These are phyloP conservation scores for Lecanoromycetidae sp. DNA, from an alignment of 2,329 filamentous ascomycete genomes.

Conservation along the genomic window DNA sequence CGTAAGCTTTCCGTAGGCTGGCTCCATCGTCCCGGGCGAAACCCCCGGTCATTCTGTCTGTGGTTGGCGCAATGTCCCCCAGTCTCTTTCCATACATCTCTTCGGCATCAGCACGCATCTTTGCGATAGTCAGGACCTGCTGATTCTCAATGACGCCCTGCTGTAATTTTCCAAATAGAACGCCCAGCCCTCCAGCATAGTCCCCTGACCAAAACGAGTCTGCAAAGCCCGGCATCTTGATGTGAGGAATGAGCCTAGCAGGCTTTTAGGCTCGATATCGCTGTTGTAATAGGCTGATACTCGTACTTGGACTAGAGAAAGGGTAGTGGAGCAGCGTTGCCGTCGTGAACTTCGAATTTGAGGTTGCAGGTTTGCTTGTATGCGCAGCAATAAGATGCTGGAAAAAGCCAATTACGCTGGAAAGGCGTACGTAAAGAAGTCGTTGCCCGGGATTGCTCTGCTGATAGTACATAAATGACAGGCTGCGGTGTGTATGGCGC, in stretches of 20 bases:
- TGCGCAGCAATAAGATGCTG: not conserved
- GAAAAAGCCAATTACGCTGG: no score
- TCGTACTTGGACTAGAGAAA: not conserved
- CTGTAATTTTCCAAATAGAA: constrained; percentile 91
- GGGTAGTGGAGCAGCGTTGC: not conserved
- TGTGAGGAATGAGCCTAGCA: no score
- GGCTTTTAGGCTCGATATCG: not conserved
- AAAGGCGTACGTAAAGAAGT: no score
- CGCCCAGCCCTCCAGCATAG: constrained; percentile 90
- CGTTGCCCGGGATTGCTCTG: no score
- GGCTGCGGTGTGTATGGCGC: no score
- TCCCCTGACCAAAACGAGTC: constrained; percentile 97
- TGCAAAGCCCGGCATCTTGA: constrained; percentile 75
- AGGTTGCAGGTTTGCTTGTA: not conserved
- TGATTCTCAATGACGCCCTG: constrained; percentile 93
- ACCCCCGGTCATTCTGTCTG: constrained; percentile 70
- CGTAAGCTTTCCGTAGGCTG: constrained; percentile 91
- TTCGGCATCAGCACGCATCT: constrained; percentile 90
- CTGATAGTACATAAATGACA: no score
- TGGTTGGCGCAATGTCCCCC: constrained; percentile 65
- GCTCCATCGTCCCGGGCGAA: constrained; percentile 90
- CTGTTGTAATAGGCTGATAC: not conserved
- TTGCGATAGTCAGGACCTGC: constrained; percentile 81
- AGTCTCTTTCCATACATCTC: constrained; percentile 75
- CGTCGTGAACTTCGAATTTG: not conserved